Base-by-base conservation (phyloP, 2,329 filamentous ascomycete genomes). In the Xylariaceae sp. region DNA sequence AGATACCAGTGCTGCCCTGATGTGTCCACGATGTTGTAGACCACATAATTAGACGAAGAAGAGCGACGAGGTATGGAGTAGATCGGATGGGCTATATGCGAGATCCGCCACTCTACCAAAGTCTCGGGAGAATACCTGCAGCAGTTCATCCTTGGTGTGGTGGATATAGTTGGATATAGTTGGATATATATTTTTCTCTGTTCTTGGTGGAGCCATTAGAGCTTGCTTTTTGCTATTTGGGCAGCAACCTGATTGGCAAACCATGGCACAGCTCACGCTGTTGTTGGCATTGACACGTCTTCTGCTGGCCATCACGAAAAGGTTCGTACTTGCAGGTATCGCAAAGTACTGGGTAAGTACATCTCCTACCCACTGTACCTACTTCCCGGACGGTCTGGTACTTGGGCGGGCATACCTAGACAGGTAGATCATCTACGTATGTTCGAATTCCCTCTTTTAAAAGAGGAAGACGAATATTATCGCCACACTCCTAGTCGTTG, bases 51-150 rank as follows among this genome's bases (percentile, higher is more conserved):
- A n/a, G n/a, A n/a, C n/a, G 32, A 26, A 47, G 36, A 33, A 16
- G 21, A 18, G 33, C 21, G 16, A 26, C 23, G 35, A 45, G 37
- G 51, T 35, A 33, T 10, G 47, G 32, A 30, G 35, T 42, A 43
- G 47, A 55, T 56, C 52, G 39, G 43, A 40, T 26, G 54, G 54
- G 47, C 36, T 43, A 41, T 50, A 57, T 57, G 57, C 55, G 54
- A 58, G 57, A 60, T 57, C 46, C 30, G 48, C 41, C 39, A 15
- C 50, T 39, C 29, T 57, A 52, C 51, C 57, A 49, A 55, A 51
- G 51, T 49, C 10, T 40, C 46, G 55, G 57, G 48, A 54, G 40
- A 29, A 21, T 13, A 44, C 42, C 37, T 35, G 36, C 48, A 47
- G 37, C 23, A 39, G 30, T 48, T 50, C 33, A 44, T 30, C 37